These are phyloP conservation scores for Komagataella pastoris DNA, from an alignment of 805 yeast genomes.

Conservation along the genomic window DNA sequence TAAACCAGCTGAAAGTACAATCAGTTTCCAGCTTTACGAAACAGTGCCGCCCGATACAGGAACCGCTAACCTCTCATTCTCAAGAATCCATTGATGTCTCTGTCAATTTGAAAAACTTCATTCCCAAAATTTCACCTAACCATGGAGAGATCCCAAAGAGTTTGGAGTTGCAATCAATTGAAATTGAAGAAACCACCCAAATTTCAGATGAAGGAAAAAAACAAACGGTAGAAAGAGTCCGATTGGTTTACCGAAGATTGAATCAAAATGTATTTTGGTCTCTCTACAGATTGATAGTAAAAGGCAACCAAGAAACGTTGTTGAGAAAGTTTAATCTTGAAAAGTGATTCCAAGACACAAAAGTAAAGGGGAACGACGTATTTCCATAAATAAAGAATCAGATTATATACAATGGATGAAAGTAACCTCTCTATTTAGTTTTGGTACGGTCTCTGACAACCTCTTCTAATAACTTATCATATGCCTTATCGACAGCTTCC, in stretches of 20 bases:
- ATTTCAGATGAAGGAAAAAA: background rate
- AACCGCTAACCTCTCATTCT: background rate
- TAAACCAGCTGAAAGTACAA: background rate
- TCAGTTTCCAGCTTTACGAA: background rate
- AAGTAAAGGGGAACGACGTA: background rate
- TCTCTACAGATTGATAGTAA: background rate
- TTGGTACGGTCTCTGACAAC: constrained; percentile 53
- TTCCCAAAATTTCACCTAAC: background rate
- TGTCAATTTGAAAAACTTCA: background rate
- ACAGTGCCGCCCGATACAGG: background rate
- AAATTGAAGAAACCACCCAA: background rate
- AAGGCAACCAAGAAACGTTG: background rate
- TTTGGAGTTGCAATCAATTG: background rate
- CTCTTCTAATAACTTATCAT: constrained; percentile 58
- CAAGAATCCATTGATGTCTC: background rate
- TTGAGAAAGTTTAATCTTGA: background rate
- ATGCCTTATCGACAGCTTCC: constrained; percentile 28
- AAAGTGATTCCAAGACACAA: background rate
- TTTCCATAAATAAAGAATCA: background rate
- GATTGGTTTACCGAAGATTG: background rate
- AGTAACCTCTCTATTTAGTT: background rate
- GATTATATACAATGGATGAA: background rate
- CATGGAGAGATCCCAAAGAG: background rate
- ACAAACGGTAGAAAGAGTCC: background rate
- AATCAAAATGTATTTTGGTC: background rate